Percentiles rank a stretch among this genome's conserved stretches.
These are phyloP conservation scores for Alternaria burnsii DNA, from an alignment of 2,329 filamentous ascomycete species.

Conservation along the genomic window DNA sequence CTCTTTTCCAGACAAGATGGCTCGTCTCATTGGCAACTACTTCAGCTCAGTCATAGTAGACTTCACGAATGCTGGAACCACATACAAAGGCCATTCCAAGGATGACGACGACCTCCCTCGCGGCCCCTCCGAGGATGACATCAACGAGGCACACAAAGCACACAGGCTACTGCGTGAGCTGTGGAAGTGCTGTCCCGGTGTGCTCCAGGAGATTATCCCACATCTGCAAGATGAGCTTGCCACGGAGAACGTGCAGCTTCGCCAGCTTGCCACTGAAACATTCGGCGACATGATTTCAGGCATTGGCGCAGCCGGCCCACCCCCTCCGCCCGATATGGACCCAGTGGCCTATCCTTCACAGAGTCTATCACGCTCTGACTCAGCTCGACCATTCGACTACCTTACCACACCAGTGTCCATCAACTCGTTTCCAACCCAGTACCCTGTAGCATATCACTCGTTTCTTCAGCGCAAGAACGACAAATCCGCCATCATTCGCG, in stretches of 20 bases:
- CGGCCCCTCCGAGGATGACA: conserved; percentile 80
- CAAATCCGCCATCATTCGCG: conserved; percentile 81
- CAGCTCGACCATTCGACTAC: conserved; percentile 60
- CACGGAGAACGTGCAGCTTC: conserved; percentile 86
- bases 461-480: conserved; percentile 88
- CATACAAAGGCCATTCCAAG: conserved; percentile 38
- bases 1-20: conserved; percentile 90
- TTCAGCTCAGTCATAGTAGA: conserved; percentile 97
- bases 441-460: conserved; percentile 79
- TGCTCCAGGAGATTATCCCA: conserved; percentile 91
- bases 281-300: conserved; percentile 94
- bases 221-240: conserved; percentile 92
- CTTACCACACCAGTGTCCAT: conserved; percentile 85
- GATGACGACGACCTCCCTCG: conserved; percentile 57
- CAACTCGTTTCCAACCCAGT: conserved; percentile 86
- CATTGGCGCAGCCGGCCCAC: conserved; percentile 89
- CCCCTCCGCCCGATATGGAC: conserved; percentile 75
- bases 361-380: conserved; percentile 57
- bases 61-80: conserved; percentile 61
- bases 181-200: conserved; percentile 88
- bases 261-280: conserved; percentile 89
- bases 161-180: conserved; percentile 89
- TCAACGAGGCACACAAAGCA: conserved; percentile 88
- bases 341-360: conserved; percentile 85
- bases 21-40: conserved; percentile 91